These are phyloP conservation scores for Monosporascus sp. DNA, from an alignment of 2,329 filamentous ascomycete species.

Conservation along the genomic window DNA sequence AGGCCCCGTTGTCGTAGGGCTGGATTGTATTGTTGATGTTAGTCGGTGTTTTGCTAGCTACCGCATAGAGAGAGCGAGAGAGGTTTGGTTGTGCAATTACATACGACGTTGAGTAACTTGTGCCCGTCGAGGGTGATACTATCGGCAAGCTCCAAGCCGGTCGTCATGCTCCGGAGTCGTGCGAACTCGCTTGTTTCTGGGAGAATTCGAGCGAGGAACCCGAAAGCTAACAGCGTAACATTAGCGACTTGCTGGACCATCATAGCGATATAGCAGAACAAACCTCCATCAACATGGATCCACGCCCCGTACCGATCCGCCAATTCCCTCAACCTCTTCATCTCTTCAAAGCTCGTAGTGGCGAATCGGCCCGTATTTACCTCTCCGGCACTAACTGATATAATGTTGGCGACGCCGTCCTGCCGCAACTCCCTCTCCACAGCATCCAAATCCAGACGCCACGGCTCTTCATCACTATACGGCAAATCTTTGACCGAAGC, in stretches of 20 bases:
- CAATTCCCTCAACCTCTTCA: slow-evolving; percentile 57
- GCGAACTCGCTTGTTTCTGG: slow-evolving; percentile 51
- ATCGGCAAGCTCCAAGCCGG: slow-evolving; percentile 75
- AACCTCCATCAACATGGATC: slow-evolving; percentile 82
- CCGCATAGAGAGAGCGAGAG: neutral
- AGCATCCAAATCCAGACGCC: slow-evolving; percentile 62
- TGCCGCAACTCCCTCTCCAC: slow-evolving; percentile 56
- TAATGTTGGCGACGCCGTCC: slow-evolving; percentile 60
- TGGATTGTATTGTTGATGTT: slow-evolving; percentile 18
- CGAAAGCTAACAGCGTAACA: slow-evolving; percentile 57
- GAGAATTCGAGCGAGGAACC: slow-evolving; percentile 70
- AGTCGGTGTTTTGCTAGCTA: slow-evolving; percentile 1
- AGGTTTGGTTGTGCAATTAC: slow-evolving; percentile 21
- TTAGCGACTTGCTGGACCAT: neutral
- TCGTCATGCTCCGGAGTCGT: slow-evolving; percentile 41
- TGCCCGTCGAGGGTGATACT: slow-evolving; percentile 84
- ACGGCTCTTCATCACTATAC: slow-evolving; percentile 48
- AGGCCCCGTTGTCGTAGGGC: slow-evolving; percentile 90
- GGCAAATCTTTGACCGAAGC: slow-evolving; percentile 58
- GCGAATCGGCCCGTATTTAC: slow-evolving; percentile 87
- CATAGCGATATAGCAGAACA: slow-evolving; percentile 14
- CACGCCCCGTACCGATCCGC: slow-evolving; percentile 72
- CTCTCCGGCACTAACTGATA: slow-evolving; percentile 79
- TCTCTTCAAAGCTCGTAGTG: slow-evolving; percentile 51
- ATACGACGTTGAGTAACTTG: slow-evolving; percentile 83